A percentile compares a stretch with the other conserved stretches of the same genome.
phyloP scores from a whole-genome alignment of 2,329 filamentous ascomycete species.

The Dothidotthia symphoricarpi region DNA sequence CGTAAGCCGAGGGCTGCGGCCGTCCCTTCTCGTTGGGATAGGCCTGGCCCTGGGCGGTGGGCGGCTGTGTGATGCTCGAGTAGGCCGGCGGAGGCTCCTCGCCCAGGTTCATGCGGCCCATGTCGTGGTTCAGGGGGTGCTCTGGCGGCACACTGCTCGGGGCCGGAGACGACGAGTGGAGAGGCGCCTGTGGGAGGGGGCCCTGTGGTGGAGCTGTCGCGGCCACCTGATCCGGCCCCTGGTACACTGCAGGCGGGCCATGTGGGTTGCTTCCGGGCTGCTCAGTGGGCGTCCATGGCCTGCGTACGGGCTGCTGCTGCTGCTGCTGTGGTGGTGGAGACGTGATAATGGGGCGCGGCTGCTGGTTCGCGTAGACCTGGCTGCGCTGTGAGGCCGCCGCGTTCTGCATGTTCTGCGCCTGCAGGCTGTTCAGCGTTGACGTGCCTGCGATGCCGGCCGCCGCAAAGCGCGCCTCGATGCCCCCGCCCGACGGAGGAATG shows the following conservation, averaged over 20 bases:
- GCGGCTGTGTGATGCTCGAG: constrained; percentile 62
- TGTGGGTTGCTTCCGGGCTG: constrained; percentile 81
- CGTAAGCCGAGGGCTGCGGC: constrained; percentile 24
- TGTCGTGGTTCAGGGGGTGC: constrained; percentile 77
- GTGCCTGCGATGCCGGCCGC: constrained; percentile 87
- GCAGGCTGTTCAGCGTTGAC: constrained; percentile 73
- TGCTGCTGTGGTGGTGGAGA: constrained; percentile 44
- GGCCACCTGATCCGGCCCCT: constrained; percentile 71
- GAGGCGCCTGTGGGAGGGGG: constrained; percentile 30
- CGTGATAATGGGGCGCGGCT: constrained; percentile 50
- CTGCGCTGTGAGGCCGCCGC: constrained; percentile 77
- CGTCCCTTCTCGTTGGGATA: constrained; percentile 77
- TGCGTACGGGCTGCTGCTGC: constrained; percentile 48
- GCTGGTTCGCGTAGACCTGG: constrained; percentile 65
- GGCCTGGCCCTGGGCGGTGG: constrained; percentile 41
- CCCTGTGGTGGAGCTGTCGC: constrained; percentile 44
- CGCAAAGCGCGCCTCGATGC: constrained; percentile 88
- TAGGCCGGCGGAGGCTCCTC: constrained; percentile 95
- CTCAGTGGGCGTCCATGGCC: constrained; percentile 96
- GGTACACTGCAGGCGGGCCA: constrained; percentile 87
- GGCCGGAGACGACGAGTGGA: constrained; percentile 26
- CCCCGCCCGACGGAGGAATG: constrained; percentile 71
- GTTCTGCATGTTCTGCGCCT: constrained; percentile 73
- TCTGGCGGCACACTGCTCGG: constrained; percentile 42
- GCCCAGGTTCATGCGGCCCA: constrained; percentile 75